Conservation (phyloP, 305 asterid genomes). For the Fraxinus nigra region DNA sequence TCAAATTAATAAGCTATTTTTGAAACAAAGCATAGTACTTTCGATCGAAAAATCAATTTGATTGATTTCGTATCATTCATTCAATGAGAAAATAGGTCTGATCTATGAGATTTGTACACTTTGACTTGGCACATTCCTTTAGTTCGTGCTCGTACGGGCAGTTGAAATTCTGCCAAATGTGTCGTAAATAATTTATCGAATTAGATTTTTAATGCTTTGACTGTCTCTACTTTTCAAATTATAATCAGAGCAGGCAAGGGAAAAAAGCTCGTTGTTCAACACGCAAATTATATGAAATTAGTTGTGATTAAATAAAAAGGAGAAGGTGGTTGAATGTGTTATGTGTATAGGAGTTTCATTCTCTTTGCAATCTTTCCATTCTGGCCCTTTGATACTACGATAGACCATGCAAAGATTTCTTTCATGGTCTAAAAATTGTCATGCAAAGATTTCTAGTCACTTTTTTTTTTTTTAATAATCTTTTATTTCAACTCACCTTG, state of each 20-base stretch:
- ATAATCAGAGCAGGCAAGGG: background rate
- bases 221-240: background rate
- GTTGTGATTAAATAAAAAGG: background rate
- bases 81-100: background rate
- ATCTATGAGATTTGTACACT: too few species aligned
- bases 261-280: background rate
- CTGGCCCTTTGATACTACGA: background rate
- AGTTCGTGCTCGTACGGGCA: background rate
- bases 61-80: too few species aligned
- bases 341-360: background rate
- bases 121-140: too few species aligned
- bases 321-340: background rate
- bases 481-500: background rate
- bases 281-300: background rate
- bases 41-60: background rate
- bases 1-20: background rate
- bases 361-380: background rate
- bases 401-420: background rate
- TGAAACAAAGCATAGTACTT: background rate
- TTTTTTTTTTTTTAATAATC: background rate
- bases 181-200: background rate
- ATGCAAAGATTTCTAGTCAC: background rate
- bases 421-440: background rate
- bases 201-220: background rate
- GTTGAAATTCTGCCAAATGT: background rate